These are phyloP conservation scores for Puccinia novopanici DNA, from an alignment of 1,284 basidiomycete species.

Conservation along the genomic window DNA sequence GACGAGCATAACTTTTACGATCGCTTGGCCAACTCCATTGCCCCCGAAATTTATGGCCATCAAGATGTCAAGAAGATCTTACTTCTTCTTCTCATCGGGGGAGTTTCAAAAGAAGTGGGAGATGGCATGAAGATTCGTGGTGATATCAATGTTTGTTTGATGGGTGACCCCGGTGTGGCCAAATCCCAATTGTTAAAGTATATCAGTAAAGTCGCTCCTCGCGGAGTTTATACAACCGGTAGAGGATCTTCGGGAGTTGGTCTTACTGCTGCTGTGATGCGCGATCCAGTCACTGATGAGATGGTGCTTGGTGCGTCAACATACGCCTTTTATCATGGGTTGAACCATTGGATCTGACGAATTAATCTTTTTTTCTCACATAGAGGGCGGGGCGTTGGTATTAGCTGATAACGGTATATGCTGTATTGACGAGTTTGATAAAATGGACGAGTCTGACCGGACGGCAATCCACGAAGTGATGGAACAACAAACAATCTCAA, in stretches of 20 bases:
- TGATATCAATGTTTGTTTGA: constrained; percentile 94
- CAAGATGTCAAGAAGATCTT: constrained; percentile 97
- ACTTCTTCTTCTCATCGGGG: constrained; percentile 89
- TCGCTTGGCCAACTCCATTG: constrained; percentile 75
- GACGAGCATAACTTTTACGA: constrained; percentile 78
- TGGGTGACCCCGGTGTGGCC: constrained; percentile 99
- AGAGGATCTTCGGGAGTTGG: constrained; percentile 97
- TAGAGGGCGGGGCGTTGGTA: constrained; percentile 97
- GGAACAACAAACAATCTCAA: constrained; percentile 99
- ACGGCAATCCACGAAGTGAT: constrained; percentile 99
- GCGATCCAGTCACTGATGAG: constrained; percentile 98
- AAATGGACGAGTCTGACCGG: constrained; percentile 97
- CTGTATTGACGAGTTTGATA: constrained; percentile 99
- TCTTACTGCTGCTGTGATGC: constrained; percentile 97
- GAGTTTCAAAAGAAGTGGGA: constrained; percentile 88
- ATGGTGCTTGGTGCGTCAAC: constrained; percentile 87
- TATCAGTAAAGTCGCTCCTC: constrained; percentile 95
- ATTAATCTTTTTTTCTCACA: constrained; percentile 13
- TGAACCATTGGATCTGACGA: not conserved
- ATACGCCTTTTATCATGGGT: not conserved
- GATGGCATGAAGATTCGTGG: constrained; percentile 99
- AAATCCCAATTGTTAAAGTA: constrained; percentile 98
- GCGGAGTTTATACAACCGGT: constrained; percentile 97
- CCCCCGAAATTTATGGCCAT: constrained; percentile 98
- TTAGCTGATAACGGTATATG: constrained; percentile 99